Conservation (phyloP, 148 eudicot species). For the Rheum nobile region DNA sequence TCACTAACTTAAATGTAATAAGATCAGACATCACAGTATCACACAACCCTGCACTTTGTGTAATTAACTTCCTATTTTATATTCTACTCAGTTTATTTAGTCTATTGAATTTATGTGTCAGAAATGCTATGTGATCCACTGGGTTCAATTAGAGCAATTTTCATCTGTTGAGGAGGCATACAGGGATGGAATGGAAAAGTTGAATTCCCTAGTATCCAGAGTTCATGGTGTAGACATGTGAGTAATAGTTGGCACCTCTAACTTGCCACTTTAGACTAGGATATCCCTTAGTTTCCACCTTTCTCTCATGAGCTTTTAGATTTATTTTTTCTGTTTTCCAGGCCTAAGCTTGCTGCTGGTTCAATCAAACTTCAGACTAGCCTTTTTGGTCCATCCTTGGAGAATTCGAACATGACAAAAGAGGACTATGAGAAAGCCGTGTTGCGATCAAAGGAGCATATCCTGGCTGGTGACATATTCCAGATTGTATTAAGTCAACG, state of each 20-base stretch:
- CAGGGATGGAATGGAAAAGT: conserved; percentile 56
- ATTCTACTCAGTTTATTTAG: not conserved
- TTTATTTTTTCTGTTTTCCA: conserved; percentile 22
- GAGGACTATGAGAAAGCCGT: conserved; percentile 80
- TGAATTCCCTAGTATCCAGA: conserved; percentile 56
- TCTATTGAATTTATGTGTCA: conserved; percentile 15
- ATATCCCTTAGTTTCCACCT: not conserved
- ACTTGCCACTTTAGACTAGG: not conserved
- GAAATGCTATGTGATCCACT: conserved; percentile 82
- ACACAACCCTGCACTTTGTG: not conserved
- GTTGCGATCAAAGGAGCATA: conserved; percentile 91
- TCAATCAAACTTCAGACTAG: conserved; percentile 64
- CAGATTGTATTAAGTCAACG: conserved; percentile 96
- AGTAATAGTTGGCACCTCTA: conserved; percentile 17
- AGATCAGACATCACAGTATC: not conserved
- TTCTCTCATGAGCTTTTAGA: conserved; percentile 1
- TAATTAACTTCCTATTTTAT: not conserved
- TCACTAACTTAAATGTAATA: not conserved
- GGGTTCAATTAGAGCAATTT: conserved; percentile 76
- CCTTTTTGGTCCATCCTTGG: conserved; percentile 63
- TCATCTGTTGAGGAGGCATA: conserved; percentile 74
- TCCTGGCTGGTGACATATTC: conserved; percentile 93
- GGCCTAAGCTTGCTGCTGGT: conserved; percentile 79
- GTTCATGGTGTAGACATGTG: conserved; percentile 76
- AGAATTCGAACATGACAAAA: conserved; percentile 65